These are phyloP conservation scores for Globisporangium spiculum DNA, from an alignment of 352 stramenopile species.

Conservation along the genomic window DNA sequence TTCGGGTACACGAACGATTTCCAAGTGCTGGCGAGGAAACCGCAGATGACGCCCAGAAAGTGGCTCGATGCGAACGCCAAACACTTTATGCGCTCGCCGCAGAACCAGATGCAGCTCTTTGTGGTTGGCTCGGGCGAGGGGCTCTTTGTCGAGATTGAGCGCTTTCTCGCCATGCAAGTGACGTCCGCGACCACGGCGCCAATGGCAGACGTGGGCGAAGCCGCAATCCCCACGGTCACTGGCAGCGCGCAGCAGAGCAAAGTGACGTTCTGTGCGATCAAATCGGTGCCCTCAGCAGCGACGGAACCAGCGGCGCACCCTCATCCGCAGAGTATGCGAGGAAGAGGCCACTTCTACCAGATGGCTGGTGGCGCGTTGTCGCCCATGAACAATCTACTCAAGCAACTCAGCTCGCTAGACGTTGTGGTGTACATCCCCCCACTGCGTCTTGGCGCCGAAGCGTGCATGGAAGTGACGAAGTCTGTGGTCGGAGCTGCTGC, in stretches of 20 bases:
- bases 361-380: conserved; percentile 33
- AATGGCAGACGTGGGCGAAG: conserved; percentile 35
- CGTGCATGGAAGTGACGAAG: conserved; percentile 59
- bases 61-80: conserved; percentile 42
- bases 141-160: conserved; percentile 65
- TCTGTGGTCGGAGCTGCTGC: conserved; percentile 46
- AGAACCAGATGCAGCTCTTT: conserved; percentile 79
- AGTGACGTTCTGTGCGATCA: conserved; percentile 71
- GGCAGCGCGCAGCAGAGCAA: conserved; percentile 49
- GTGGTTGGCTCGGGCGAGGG: conserved; percentile 71
- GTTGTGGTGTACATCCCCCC: conserved; percentile 72
- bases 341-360: conserved; percentile 31
- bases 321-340: neutral
- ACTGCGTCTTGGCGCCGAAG: conserved; percentile 39
- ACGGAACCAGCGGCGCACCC: conserved; percentile 9
- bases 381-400: conserved; percentile 52
- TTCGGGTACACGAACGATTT: conserved; percentile 58
- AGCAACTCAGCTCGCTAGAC: conserved; percentile 58
- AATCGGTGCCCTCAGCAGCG: conserved; percentile 27
- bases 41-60: conserved; percentile 34
- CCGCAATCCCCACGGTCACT: conserved; percentile 39
- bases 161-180: conserved; percentile 58
- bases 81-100: conserved; percentile 45
- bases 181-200: conserved; percentile 38
- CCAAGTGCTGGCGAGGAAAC: conserved; percentile 42